Percentiles rank a stretch among this genome's conserved stretches.
These are phyloP conservation scores for Schwanniomyces pseudopolymorphus DNA, from an alignment of 805 yeast species.

Conservation along the genomic window DNA sequence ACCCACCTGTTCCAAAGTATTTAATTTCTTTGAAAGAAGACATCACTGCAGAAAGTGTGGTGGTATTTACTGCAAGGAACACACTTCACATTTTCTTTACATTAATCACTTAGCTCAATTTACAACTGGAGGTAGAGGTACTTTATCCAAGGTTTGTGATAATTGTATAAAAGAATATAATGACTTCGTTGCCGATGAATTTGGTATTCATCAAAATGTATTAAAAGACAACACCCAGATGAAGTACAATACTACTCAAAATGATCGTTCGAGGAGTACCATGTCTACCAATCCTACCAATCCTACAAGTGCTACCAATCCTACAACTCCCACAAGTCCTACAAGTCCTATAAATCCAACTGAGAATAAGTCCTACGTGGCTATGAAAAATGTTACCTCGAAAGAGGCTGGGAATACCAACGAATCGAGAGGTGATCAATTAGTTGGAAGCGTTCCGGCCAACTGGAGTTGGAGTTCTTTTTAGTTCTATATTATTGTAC, in stretches of 20 bases:
- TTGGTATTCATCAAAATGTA: slow-evolving; percentile 24
- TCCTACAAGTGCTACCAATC: neutral
- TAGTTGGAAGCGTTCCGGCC: slow-evolving; percentile 58
- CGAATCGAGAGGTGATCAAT: slow-evolving; percentile 26
- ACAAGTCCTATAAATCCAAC: neutral
- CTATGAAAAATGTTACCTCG: neutral
- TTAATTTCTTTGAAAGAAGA: slow-evolving; percentile 75
- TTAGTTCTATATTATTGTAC: slow-evolving; percentile 19
- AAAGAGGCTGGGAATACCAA: slow-evolving; percentile 4
- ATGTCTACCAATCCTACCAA: neutral
- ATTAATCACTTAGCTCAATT: slow-evolving; percentile 60
- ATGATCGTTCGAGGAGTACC: neutral
- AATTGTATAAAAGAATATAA: slow-evolving; percentile 63
- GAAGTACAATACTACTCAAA: neutral
- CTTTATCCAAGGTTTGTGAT: slow-evolving; percentile 69
- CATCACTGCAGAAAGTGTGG: slow-evolving; percentile 90
- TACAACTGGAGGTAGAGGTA: slow-evolving; percentile 66
- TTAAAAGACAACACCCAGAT: neutral
- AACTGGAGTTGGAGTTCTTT: slow-evolving; percentile 83
- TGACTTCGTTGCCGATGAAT: slow-evolving; percentile 42
- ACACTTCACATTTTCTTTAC: slow-evolving; percentile 56
- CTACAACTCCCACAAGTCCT: neutral
- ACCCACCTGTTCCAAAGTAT: slow-evolving; percentile 54
- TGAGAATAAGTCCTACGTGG: neutral
- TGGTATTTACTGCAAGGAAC: slow-evolving; percentile 71